A percentile compares a stretch with the other conserved stretches of the same genome.
phyloP scores from a whole-genome alignment of 2,329 filamentous ascomycete genomes.

The Pezicula radicicola region DNA sequence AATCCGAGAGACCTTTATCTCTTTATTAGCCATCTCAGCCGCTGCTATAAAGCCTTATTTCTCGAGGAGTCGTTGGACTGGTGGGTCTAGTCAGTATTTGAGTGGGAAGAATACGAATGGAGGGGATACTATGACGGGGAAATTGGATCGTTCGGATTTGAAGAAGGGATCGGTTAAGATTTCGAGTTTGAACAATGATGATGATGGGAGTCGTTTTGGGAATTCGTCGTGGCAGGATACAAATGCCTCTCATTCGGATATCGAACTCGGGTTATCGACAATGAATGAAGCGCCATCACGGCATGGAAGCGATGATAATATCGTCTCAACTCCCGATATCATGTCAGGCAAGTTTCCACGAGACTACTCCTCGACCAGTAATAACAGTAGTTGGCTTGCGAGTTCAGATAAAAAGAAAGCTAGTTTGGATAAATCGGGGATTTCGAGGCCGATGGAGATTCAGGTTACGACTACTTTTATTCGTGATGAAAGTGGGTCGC shows the following conservation, averaged over 20 bases:
- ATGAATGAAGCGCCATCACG: not conserved
- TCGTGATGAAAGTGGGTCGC: not conserved
- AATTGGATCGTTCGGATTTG: not conserved
- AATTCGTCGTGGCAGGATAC: not conserved
- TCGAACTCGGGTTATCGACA: not conserved
- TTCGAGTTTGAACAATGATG: not conserved
- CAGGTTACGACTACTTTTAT: not conserved
- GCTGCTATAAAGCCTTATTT: too few relatives aligned
- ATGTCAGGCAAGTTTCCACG: not conserved
- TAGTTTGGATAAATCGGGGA: not conserved
- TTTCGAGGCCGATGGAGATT: not conserved
- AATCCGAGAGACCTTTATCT: too few relatives aligned
- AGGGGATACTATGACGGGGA: not conserved
- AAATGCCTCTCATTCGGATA: not conserved
- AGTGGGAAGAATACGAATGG: not conserved
- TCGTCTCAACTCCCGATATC: not conserved
- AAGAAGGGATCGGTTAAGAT: not conserved
- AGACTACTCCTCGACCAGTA: not conserved
- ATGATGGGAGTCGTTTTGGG: not conserved
- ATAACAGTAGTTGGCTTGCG: not conserved
- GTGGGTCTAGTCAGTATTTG: too few relatives aligned
- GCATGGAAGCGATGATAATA: not conserved
- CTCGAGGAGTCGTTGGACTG: too few relatives aligned
- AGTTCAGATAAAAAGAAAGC: not conserved
- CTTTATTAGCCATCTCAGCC: too few relatives aligned